Evolutionary conservation across 2,329 filamentous ascomycete species (phyloP), one percentile per base, ranked within the genome.

Genomic region (Sporothrix mexicana): DNA sequence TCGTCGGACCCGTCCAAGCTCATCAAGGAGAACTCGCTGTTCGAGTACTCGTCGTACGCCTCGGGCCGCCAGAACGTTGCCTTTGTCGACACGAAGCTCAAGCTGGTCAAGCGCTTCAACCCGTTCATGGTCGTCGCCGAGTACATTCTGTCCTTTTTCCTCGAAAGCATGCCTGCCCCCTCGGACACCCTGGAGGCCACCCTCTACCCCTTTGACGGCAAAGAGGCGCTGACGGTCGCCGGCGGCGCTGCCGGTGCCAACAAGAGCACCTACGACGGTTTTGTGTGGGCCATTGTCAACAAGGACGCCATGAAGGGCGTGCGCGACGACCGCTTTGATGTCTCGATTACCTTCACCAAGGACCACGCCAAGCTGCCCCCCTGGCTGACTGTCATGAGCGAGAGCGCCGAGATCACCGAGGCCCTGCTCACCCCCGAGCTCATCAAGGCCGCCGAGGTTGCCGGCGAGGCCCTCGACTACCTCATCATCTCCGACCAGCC

Each of bases 321-420:
- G 78, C 92, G 96, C 74, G 93, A 97, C 66, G 94, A 97, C 75
- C 93, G 96, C 78, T 99, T 98, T 83, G 96, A 99, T 81, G 85
- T 98, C 71, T 97, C 93, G 70, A 88, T 99, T 77, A 98, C 96
- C 57, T 90, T 91, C 76, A 98, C 95, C 80, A 97, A 97, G 87
- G 96, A 99, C 79, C 90, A 95, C 83, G 80, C 92, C 72, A 98
- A 97, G 86, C 89, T 99, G 47, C 95, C 96, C 47, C 83, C 87
- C 76, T 99, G 95, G 95, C 86, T 92, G 72, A 97, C 94, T 13
- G 90, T 98, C 79, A 98, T 99, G 96, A 97, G 91, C 79, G 96
- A 99, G 86, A 97, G 91, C 82, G 94, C 95, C 73, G 96, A 98
- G 83, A 91, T 99, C 78, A 98, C 95, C 13, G 93, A 98, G 62